These are phyloP conservation scores for Dichotomopilus funicola DNA, from an alignment of 2,329 filamentous ascomycete genomes.

Conservation along the genomic window DNA sequence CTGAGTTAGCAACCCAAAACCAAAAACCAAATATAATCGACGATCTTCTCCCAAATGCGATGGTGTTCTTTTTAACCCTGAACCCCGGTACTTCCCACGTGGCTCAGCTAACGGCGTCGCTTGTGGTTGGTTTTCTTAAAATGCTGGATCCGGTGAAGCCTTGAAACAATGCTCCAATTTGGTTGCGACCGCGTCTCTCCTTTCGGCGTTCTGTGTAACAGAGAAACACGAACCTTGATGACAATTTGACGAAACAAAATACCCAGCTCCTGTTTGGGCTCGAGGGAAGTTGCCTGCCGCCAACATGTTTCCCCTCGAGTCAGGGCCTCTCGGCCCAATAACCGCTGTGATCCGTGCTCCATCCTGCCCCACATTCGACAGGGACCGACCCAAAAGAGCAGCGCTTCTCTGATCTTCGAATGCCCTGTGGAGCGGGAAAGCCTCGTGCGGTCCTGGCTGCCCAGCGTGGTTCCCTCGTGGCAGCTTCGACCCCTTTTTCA, in stretches of 20 bases:
- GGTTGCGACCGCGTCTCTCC: too few relatives aligned
- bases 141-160: neutral
- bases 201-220: too few relatives aligned
- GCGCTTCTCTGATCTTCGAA: too few relatives aligned
- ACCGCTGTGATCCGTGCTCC: too few relatives aligned
- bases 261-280: too few relatives aligned
- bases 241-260: too few relatives aligned
- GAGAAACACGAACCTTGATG: too few relatives aligned
- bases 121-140: too few relatives aligned
- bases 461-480: neutral
- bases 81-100: neutral
- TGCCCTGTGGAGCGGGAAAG: neutral
- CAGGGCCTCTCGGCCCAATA: too few relatives aligned
- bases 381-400: neutral
- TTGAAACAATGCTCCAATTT: neutral
- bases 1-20: neutral
- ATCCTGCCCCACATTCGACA: constrained; percentile 5
- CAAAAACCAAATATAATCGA: neutral
- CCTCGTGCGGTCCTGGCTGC: constrained; percentile 2
- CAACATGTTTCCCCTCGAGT: too few relatives aligned
- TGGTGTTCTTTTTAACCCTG: neutral
- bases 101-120: neutral
- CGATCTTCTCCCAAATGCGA: constrained; percentile 1
- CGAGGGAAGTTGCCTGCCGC: too few relatives aligned
- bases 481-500: neutral